Evolutionary conservation across 2,329 filamentous ascomycete species (phyloP).

Genomic region (Sordariomycetes sp.): DNA sequence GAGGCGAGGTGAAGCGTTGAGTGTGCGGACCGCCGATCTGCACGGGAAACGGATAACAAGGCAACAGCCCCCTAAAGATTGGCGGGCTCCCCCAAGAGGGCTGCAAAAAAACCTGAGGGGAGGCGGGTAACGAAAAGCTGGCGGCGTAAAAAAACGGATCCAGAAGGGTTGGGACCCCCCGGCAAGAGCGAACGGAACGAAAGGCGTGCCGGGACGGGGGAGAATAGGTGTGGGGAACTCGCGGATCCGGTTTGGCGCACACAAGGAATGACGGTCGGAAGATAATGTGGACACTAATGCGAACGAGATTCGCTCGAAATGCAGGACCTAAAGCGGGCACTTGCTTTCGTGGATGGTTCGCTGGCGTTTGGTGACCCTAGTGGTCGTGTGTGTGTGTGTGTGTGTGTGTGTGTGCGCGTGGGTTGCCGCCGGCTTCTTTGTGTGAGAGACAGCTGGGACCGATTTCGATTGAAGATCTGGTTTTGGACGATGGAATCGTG

Average conservation of each 20-base stretch:
- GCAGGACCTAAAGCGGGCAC: not conserved
- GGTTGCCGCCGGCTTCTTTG: not conserved
- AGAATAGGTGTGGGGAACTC: not conserved
- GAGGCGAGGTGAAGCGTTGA: not conserved
- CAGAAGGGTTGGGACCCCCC: not conserved
- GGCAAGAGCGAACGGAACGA: not conserved
- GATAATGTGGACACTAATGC: not conserved
- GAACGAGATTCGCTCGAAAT: not conserved
- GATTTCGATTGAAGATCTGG: not conserved
- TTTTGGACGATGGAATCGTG: not conserved
- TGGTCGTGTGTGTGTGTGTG: not conserved
- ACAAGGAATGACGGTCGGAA: not conserved
- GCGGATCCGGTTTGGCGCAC: not conserved
- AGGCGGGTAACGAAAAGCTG: not conserved
- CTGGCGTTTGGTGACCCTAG: not conserved
- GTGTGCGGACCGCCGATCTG: not conserved
- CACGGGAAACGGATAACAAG: not conserved
- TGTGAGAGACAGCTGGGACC: not conserved
- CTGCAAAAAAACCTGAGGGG: not conserved
- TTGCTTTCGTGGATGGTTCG: too few species aligned
- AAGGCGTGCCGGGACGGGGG: not conserved
- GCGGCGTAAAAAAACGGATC: not conserved
- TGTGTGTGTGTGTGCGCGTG: not conserved
- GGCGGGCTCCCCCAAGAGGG: not conserved
- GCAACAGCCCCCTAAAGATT: not conserved